Conservation (phyloP, 1,284 basidiomycete genomes). For the Trametes versicolor region DNA sequence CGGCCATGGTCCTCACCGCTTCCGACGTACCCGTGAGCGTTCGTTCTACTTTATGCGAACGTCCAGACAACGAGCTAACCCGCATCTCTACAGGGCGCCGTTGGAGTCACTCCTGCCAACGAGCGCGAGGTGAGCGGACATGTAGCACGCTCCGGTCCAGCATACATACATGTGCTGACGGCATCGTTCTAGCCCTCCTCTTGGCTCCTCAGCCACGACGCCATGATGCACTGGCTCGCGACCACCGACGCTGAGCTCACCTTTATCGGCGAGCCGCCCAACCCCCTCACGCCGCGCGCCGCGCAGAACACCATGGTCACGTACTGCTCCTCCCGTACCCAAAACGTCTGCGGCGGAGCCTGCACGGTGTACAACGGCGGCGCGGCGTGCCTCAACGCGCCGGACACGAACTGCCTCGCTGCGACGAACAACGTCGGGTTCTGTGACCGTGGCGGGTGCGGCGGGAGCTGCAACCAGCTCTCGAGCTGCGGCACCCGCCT, state of each 20-base stretch:
- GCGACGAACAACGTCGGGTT: slow-evolving; percentile 4
- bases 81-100: not conserved
- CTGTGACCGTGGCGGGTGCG: not conserved
- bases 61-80: not conserved
- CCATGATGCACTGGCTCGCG: slow-evolving; percentile 5
- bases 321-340: not conserved
- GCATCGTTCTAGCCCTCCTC: not conserved
- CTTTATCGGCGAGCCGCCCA: slow-evolving; percentile 7
- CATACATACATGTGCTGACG: no score
- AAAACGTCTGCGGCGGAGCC: not conserved
- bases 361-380: not conserved
- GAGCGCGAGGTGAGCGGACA: no score
- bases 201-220: not conserved
- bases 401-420: slow-evolving; percentile 1
- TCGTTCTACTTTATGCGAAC: not conserved
- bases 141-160: no score
- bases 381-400: not conserved
- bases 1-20: no score
- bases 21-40: not conserved
- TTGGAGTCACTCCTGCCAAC: not conserved
- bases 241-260: slow-evolving; percentile 9
- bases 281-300: slow-evolving; percentile 1
- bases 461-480: slow-evolving; percentile 2
- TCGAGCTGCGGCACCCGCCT: not conserved
- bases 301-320: slow-evolving; percentile 5